Percentiles rank a stretch among this genome's conserved stretches.
phyloP scores from a whole-genome alignment of 108 stramenopile species.

The Epithemia pelagica region DNA sequence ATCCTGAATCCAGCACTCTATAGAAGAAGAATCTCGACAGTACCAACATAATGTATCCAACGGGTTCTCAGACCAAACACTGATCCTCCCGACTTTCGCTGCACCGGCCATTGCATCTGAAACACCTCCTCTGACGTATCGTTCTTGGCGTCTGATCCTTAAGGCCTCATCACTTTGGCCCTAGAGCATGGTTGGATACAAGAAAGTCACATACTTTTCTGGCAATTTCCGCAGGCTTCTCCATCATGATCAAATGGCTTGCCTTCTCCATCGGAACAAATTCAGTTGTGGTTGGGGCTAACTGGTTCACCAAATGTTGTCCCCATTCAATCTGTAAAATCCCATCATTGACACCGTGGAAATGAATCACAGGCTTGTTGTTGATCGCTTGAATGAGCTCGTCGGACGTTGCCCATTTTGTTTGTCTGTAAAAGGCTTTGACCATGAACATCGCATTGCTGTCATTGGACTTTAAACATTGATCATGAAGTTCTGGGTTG shows the following conservation, averaged over 20 bases:
- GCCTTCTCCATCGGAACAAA: constrained; percentile 4
- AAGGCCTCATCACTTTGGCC: too few species aligned
- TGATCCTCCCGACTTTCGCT: too few species aligned
- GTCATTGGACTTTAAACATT: neutral
- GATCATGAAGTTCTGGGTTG: constrained; percentile 2
- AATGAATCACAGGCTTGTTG: constrained; percentile 5
- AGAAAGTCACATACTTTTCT: neutral
- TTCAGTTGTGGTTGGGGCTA: neutral
- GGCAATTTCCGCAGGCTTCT: constrained; percentile 14
- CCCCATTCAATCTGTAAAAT: constrained; percentile 7
- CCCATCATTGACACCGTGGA: constrained; percentile 18
- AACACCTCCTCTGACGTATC: too few species aligned
- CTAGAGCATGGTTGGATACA: neutral
- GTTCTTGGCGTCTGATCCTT: too few species aligned
- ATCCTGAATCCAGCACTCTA: too few species aligned
- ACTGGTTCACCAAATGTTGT: constrained; percentile 2
- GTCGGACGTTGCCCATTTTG: constrained; percentile 8
- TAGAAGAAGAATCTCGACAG: too few species aligned
- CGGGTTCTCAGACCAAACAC: too few species aligned
- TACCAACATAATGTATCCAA: too few species aligned
- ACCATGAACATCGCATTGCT: constrained; percentile 13
- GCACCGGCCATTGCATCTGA: too few species aligned
- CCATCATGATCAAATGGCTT: constrained; percentile 18
- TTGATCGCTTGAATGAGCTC: neutral
- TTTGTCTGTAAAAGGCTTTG: constrained; percentile 8